Percentiles rank a stretch among this genome's conserved stretches.
Conservation (phyloP, 805 yeast genomes). For the Tanozyma kutaoensis region DNA sequence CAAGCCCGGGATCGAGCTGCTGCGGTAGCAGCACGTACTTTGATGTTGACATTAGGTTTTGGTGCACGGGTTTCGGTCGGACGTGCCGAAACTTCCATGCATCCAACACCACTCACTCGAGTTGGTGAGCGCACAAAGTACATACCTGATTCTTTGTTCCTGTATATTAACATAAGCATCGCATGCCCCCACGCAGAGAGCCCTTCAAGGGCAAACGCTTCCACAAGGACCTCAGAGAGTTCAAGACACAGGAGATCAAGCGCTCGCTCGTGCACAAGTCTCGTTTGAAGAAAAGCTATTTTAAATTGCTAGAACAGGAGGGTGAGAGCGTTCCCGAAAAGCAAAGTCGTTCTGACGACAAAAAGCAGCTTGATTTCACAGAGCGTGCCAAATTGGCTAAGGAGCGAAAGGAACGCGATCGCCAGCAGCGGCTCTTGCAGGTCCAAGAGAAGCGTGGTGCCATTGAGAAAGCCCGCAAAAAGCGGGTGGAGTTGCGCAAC, state of each 20-base stretch:
- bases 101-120: no score
- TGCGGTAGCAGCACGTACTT: no score
- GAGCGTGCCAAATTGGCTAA: slow-evolving; percentile 33
- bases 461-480: no score
- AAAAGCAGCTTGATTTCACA: slow-evolving; percentile 24
- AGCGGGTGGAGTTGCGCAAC: no score
- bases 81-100: no score
- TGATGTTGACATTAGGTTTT: no score
- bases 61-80: no score
- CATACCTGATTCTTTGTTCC: no score
- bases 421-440: slow-evolving; percentile 22
- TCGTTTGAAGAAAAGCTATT: slow-evolving; percentile 66
- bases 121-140: no score
- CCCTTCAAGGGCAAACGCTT: slow-evolving; percentile 13
- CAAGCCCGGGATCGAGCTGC: no score
- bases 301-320: slow-evolving; percentile 64
- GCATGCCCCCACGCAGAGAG: no score
- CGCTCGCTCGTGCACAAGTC: slow-evolving; percentile 69
- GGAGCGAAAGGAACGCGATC: slow-evolving; percentile 30
- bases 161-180: no score
- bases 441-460: slow-evolving; percentile 23
- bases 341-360: slow-evolving; percentile 5
- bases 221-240: slow-evolving; percentile 22
- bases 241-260: slow-evolving; percentile 52
- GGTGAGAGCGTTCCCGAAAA: slow-evolving; percentile 25